These are phyloP conservation scores for Cyberlindnera lachancei DNA, from an alignment of 805 yeast genomes.

Conservation along the genomic window DNA sequence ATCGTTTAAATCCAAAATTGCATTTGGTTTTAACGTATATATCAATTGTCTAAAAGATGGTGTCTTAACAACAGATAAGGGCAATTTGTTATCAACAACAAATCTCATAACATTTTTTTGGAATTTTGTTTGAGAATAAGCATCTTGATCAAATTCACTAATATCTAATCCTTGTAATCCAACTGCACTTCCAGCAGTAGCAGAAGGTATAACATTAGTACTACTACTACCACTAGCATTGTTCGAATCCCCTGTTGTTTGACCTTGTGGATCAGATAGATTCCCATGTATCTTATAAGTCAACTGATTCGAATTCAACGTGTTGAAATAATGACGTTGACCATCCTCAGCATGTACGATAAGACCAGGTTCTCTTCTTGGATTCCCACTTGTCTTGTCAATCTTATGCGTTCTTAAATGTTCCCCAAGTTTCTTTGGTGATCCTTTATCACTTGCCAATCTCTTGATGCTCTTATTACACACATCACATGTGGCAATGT, in stretches of 20 bases:
- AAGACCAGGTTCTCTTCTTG: conserved; percentile 27
- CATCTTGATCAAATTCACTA: conserved; percentile 29
- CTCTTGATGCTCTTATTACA: conserved; percentile 44
- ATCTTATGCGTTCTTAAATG: conserved; percentile 50
- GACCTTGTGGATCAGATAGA: too few species aligned
- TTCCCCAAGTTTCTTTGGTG: conserved; percentile 52
- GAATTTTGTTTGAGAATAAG: conserved; percentile 39
- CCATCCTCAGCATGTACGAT: conserved; percentile 2
- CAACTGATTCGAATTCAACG: conserved; percentile 12
- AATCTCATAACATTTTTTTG: conserved; percentile 45
- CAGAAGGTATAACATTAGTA: too few species aligned
- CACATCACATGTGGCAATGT: conserved; percentile 45
- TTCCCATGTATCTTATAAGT: too few species aligned
- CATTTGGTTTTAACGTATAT: conserved; percentile 41
- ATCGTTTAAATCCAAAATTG: conserved; percentile 39
- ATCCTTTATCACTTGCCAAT: conserved; percentile 46
- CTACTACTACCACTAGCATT: too few species aligned
- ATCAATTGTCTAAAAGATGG: conserved; percentile 44
- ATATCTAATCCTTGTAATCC: conserved; percentile 1
- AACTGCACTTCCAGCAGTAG: too few species aligned
- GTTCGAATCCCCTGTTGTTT: too few species aligned
- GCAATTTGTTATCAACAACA: conserved; percentile 43
- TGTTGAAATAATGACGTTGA: conserved; percentile 26
- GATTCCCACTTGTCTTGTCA: conserved; percentile 31
- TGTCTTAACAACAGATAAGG: conserved; percentile 40